Conservation (phyloP, 805 yeast genomes). For the Myxozyma nipponensis region DNA sequence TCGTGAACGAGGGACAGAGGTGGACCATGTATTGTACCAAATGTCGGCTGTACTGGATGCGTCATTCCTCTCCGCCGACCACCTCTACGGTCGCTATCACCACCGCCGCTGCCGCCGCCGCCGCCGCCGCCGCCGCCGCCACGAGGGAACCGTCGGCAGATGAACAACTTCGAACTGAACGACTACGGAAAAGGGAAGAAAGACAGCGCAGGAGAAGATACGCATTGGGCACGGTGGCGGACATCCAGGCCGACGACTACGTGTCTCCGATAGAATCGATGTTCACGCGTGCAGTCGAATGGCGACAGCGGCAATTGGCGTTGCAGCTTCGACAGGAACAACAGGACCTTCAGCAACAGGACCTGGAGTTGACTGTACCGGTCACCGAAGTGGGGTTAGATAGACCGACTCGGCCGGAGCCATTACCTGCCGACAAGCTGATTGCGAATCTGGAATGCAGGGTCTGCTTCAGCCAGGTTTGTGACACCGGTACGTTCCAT, state of each 20-base stretch:
- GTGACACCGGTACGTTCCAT: conserved; percentile 11
- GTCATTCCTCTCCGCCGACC: background rate
- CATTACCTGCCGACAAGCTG: conserved; percentile 16
- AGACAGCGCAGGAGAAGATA: background rate
- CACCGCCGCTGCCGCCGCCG: conserved; percentile 1
- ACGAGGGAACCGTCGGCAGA: conserved; percentile 30
- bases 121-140: conserved; percentile 4
- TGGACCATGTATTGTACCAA: conserved; percentile 21
- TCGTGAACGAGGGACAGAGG: conserved; percentile 18
- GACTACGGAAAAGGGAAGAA: background rate
- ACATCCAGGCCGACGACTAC: background rate
- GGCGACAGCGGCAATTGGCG: background rate
- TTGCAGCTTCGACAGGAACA: no score
- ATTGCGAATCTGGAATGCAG: conserved; percentile 17
- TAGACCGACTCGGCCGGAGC: conserved; percentile 7
- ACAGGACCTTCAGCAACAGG: no score
- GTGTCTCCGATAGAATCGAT: background rate
- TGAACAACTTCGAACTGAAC: no score
- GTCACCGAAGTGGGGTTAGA: no score
- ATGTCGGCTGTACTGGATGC: background rate
- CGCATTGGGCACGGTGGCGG: background rate
- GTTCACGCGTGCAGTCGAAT: background rate
- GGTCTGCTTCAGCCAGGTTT: conserved; percentile 20
- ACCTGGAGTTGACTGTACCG: no score
- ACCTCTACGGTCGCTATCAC: background rate